Base-by-base conservation (phyloP, 1,284 basidiomycete species). In the Tilletia walkeri region DNA sequence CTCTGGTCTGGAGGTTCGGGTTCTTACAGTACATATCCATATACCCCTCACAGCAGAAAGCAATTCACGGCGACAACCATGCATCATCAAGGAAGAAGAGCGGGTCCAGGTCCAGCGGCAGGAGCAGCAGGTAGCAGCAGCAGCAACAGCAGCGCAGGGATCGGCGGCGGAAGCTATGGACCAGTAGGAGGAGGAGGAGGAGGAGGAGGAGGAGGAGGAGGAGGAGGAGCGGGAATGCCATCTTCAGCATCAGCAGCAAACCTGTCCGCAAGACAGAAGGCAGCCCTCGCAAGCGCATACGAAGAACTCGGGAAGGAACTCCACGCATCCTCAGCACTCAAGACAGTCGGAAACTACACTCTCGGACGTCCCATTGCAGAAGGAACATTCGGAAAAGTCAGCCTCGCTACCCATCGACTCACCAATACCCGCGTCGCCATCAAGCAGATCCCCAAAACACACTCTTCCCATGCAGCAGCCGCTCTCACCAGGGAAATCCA, bases 391-490 rank as follows among this genome's bases (percentile, higher is more conserved):
- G 94, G 94, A 67, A 95, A 94, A 82, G 94, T 96, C 34, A 90
- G 94, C 68, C 87, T 97, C 81, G 94, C 93, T 65, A 94, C 91
- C 1, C 94, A 97, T 84, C 91, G 94, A 72, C 87, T 95, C 66
- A 94, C 94, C 47, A 76, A 74, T 65, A 73, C 72, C 6, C 75
- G 73, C 18, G 74, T 97, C 74, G 95, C 95, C 67, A 92, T 99
- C 86, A 99, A 99, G 86, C 95, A 98, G 85, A 94, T 99, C 73
- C 94, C 95, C 48, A 98, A 98, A 85, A 93, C 66, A 87, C 93
- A 36, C 53, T 82, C 72, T 66, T 48, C 45, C 7, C 24, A 45
- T 16, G 39, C 39, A 45, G 65, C 39, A 18, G 84, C 75, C 88
- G 92, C 63, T 66, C 88, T 99, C 66, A 99, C 95, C 14, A 89